Conservation (phyloP, 2,329 filamentous ascomycete genomes). For the Colletotrichum siamense region DNA sequence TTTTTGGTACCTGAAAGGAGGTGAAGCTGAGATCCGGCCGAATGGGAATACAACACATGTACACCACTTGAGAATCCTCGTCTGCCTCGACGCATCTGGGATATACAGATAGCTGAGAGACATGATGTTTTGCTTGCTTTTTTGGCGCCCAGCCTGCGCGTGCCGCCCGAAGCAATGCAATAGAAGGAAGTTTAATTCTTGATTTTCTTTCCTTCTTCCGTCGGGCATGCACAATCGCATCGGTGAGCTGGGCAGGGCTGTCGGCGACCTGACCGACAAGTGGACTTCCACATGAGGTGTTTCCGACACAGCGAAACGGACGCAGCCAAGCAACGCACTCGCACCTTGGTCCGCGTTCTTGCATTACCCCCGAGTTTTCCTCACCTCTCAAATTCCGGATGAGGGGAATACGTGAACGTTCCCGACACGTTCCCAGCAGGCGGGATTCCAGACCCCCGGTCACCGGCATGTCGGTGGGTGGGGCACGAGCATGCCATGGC, state of each 20-base stretch:
- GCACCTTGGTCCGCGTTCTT: not conserved
- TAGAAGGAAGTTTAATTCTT: conserved; percentile 1
- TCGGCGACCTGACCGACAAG: conserved; percentile 3
- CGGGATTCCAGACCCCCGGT: conserved; percentile 5
- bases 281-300: not conserved
- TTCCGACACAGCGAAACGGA: conserved; percentile 9
- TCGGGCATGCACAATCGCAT: not conserved
- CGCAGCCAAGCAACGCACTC: not conserved
- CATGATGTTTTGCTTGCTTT: not conserved
- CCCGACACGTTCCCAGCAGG: not conserved
- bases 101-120: not conserved
- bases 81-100: not conserved
- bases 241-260: conserved; percentile 3
- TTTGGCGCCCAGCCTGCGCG: not conserved
- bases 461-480: not conserved
- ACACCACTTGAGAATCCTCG: not conserved
- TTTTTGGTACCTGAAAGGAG: not conserved
- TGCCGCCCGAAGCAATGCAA: not conserved
- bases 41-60: conserved; percentile 22
- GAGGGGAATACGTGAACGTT: not conserved
- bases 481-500: not conserved
- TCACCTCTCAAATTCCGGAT: not conserved
- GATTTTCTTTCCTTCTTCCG: not conserved
- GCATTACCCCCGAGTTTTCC: not conserved
- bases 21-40: conserved; percentile 12